A percentile compares a stretch with the other conserved stretches of the same genome.
Evolutionary conservation across 2,329 filamentous ascomycete species (phyloP).

Genomic region (Fusarium succisae): DNA sequence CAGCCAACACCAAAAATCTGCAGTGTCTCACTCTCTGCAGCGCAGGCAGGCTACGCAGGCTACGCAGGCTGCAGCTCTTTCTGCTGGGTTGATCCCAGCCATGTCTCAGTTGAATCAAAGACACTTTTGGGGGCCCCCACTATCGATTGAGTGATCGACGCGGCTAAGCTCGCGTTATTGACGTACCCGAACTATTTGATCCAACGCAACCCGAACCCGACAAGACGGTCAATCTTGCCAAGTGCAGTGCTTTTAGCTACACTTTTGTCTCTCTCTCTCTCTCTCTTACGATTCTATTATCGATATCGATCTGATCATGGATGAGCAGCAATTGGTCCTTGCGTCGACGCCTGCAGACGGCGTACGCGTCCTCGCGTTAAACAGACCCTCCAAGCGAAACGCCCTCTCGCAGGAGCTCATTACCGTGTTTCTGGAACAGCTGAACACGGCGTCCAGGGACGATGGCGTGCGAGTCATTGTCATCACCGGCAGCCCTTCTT

Average conservation of each 20-base stretch:
- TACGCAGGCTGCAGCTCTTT: background rate
- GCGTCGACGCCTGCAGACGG: conserved; percentile 44
- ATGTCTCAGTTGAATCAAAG: conserved; percentile 39
- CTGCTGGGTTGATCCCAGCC: background rate
- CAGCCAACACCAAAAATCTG: conserved; percentile 4
- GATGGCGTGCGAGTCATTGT: conserved; percentile 49
- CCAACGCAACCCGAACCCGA: conserved; percentile 10
- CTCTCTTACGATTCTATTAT: background rate
- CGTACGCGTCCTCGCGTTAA: conserved; percentile 60
- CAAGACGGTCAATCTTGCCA: conserved; percentile 8
- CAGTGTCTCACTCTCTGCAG: background rate
- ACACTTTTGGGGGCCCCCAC: background rate
- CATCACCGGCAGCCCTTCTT: conserved; percentile 50
- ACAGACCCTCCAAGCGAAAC: conserved; percentile 66
- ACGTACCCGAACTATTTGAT: conserved; percentile 32
- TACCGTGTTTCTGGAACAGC: conserved; percentile 50
- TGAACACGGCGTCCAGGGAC: conserved; percentile 38
- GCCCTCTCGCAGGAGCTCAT: conserved; percentile 64
- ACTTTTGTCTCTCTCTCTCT: background rate
- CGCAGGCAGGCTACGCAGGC: background rate
- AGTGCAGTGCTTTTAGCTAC: background rate
- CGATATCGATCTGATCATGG: conserved; percentile 9
- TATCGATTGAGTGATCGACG: conserved; percentile 21
- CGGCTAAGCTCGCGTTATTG: conserved; percentile 16
- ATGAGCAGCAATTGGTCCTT: conserved; percentile 35